A percentile compares a stretch with the other conserved stretches of the same genome.
These are phyloP conservation scores for Cornus kousa DNA, from an alignment of 148 eudicot species.

Conservation along the genomic window DNA sequence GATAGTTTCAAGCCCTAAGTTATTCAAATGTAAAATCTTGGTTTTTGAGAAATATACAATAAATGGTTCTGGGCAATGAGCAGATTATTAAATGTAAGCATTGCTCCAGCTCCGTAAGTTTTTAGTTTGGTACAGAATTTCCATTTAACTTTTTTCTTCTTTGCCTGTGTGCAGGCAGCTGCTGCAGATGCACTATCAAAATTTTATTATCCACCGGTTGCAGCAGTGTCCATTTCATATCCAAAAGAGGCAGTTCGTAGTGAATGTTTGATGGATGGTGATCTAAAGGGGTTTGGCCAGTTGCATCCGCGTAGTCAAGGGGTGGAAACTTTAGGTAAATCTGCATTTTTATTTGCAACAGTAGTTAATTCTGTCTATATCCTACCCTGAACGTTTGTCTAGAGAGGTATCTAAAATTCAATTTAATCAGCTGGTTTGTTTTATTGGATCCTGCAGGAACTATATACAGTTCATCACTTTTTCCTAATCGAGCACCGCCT, in stretches of 20 bases:
- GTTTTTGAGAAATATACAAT: background rate
- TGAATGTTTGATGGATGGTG: conserved; percentile 68
- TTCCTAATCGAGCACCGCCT: conserved; percentile 85
- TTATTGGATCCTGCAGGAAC: conserved; percentile 49
- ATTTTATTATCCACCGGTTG: conserved; percentile 80
- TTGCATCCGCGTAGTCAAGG: conserved; percentile 90
- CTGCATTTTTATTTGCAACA: too few species aligned
- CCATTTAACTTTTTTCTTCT: background rate
- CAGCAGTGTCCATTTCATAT: conserved; percentile 86
- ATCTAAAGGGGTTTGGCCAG: conserved; percentile 87
- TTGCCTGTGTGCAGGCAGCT: conserved; percentile 36
- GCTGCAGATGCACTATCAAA: conserved; percentile 80
- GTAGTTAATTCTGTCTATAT: too few species aligned
- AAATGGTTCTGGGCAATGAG: background rate
- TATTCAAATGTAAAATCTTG: background rate
- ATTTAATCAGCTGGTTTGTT: background rate
- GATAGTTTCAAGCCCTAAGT: background rate
- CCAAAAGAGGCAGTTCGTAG: conserved; percentile 65
- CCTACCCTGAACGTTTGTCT: background rate
- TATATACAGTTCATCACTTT: conserved; percentile 86
- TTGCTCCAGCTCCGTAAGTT: background rate
- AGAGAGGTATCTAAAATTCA: background rate
- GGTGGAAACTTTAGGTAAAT: conserved; percentile 76
- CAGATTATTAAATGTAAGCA: background rate
- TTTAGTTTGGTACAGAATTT: background rate